A percentile compares a stretch with the other conserved stretches of the same genome.
Conservation (phyloP, 176 grass and related monocot species). For the Bolboschoenus planiculmis region DNA sequence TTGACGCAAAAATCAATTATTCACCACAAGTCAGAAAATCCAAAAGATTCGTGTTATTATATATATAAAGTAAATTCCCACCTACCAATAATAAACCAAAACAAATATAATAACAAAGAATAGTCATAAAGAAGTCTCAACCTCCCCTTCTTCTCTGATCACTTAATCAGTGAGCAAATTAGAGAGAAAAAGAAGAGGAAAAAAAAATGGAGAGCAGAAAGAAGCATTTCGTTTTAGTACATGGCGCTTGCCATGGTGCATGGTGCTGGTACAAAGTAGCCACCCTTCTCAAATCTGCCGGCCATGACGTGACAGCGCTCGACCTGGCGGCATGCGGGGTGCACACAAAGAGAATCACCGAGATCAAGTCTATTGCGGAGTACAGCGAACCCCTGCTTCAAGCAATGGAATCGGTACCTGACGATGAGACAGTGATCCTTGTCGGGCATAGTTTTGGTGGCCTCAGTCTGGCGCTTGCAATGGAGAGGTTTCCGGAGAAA, state of each 20-base stretch:
- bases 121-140: background rate
- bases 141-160: background rate
- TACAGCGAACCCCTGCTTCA: constrained; percentile 61
- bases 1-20: background rate
- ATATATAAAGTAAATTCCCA: background rate
- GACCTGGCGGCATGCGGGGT: constrained; percentile 66
- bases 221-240: constrained; percentile 57
- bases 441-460: constrained; percentile 87
- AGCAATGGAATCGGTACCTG: constrained; percentile 32
- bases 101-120: background rate
- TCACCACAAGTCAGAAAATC: background rate
- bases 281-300: constrained; percentile 37
- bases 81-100: no score
- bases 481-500: constrained; percentile 69
- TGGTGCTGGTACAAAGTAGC: constrained; percentile 77
- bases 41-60: background rate
- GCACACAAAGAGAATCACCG: constrained; percentile 34
- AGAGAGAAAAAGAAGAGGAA: background rate
- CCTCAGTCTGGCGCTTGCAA: constrained; percentile 40
- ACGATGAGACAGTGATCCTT: constrained; percentile 40
- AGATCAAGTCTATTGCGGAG: constrained; percentile 50
- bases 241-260: constrained; percentile 56
- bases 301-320: constrained; percentile 43
- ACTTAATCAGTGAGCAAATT: no score
- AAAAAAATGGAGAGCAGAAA: background rate